phyloP scores from a whole-genome alignment of 179 eudicot genomes.

The Silene noctiflora region DNA sequence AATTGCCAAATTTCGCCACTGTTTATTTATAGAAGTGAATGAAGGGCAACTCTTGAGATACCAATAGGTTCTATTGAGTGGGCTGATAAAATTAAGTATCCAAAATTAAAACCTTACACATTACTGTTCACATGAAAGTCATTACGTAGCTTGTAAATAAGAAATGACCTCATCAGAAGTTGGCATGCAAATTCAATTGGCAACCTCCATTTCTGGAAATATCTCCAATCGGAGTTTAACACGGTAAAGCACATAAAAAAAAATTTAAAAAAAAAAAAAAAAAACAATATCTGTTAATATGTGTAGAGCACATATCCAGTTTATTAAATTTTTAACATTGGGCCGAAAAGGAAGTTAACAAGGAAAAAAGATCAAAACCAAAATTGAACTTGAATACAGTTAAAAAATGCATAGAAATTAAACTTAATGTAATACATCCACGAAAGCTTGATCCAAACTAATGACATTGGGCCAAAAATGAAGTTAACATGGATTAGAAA shows the following conservation, averaged over 20 bases:
- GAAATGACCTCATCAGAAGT: neutral
- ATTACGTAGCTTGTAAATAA: neutral
- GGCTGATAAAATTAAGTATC: neutral
- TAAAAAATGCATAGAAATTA: neutral
- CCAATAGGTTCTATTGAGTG: neutral
- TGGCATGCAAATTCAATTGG: neutral
- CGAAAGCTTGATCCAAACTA: neutral
- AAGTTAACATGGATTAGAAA: neutral
- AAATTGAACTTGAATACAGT: neutral
- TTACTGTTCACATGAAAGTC: neutral
- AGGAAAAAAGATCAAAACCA: neutral
- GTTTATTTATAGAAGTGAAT: neutral
- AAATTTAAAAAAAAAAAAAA: neutral
- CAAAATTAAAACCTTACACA: constrained; percentile 2
- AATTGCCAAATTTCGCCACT: neutral
- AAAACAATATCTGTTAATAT: neutral
- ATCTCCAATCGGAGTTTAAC: neutral
- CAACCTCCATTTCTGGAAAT: neutral
- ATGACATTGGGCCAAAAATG: neutral
- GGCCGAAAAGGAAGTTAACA: neutral
- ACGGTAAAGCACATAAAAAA: neutral
- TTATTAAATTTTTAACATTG: neutral
- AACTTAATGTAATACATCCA: neutral
- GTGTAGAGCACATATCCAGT: neutral
- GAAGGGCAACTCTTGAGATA: neutral